Base-by-base conservation (phyloP, 2,329 filamentous ascomycete genomes). In the Arachnopeziza araneosa region DNA sequence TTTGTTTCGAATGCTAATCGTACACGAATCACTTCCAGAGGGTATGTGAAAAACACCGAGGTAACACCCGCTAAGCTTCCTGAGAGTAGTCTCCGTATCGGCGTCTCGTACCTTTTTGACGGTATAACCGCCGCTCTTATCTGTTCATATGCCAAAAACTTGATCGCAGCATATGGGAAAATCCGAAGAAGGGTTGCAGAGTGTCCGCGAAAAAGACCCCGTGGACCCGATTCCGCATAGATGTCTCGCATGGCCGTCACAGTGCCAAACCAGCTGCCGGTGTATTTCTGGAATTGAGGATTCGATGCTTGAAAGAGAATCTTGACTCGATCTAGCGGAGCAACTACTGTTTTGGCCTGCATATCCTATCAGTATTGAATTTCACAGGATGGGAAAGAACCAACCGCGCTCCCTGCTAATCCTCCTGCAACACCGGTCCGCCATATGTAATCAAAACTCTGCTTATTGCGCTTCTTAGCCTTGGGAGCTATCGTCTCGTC, bases 121-220 rank as follows among this genome's bases (percentile, higher is more conserved):
- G 83, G 83, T 63, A 99, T 98, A 32, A 98, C 71, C 17, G 87
- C 70, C 14, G 88, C 85, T 61, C 95, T 90, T 65, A 97, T 91
- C 75, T 99, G 95, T 75, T 99, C 95, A 77, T 99, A 99, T 52
- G 93, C 93, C 50, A 99, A 83, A 71, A 99, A 99, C 72, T 99
- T 99, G 76, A 98, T 96, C 52, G 90, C 93, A 19, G 93, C 95
- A 74, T 99, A 99, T 6, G 95, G 95, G 69, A 98, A 99, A 64
- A 99, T 96, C 65, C 95, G 88, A 56, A 98, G 81, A 2, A 99
- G 79, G 0, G 95, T 99, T 2, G 93, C 95, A 3, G 92, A 97
- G 74, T 99, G 95, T 7, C 95, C 95, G 56, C 95, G 89, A 76
- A 92, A 99, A 7, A 99, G 81, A 1, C 95, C 95, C 12, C 80